Evolutionary conservation across 192 early-diverging fungal species (phyloP).

Genomic region (Entomortierella beljakovae): DNA sequence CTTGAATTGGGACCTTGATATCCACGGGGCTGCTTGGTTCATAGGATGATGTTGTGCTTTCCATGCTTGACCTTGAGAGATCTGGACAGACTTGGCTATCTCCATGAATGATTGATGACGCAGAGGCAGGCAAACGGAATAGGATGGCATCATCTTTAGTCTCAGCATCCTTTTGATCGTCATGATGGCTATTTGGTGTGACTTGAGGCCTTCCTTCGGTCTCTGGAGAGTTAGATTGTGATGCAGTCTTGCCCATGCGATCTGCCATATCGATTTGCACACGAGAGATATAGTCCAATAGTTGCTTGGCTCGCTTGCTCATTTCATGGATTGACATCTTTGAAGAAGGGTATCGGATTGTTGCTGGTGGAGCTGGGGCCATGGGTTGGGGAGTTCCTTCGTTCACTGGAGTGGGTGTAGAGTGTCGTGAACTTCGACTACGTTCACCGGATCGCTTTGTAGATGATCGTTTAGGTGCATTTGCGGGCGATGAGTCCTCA

Average conservation of each 20-base stretch:
- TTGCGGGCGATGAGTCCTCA: conserved; percentile 11
- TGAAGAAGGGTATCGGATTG: conserved; percentile 64
- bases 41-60: conserved; percentile 24
- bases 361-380: conserved; percentile 58
- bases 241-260: conserved; percentile 23
- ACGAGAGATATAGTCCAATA: conserved; percentile 71
- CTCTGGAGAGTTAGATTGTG: conserved; percentile 4
- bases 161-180: conserved; percentile 4
- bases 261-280: conserved; percentile 62
- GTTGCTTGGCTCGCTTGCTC: conserved; percentile 74
- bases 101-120: conserved; percentile 14
- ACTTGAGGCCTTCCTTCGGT: no score
- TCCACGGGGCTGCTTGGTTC: conserved; percentile 25
- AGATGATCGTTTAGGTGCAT: conserved; percentile 8
- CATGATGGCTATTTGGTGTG: background rate
- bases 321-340: conserved; percentile 71
- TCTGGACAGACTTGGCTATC: conserved; percentile 46
- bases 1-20: conserved; percentile 3
- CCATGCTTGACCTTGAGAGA: conserved; percentile 38
- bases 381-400: conserved; percentile 42
- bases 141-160: background rate
- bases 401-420: conserved; percentile 20
- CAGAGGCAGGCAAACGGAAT: conserved; percentile 13
- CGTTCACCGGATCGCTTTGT: conserved; percentile 15
- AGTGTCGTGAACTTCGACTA: conserved; percentile 25